phyloP scores from a whole-genome alignment of 192 early-diverging fungal species.

The Linnemannia elongata region DNA sequence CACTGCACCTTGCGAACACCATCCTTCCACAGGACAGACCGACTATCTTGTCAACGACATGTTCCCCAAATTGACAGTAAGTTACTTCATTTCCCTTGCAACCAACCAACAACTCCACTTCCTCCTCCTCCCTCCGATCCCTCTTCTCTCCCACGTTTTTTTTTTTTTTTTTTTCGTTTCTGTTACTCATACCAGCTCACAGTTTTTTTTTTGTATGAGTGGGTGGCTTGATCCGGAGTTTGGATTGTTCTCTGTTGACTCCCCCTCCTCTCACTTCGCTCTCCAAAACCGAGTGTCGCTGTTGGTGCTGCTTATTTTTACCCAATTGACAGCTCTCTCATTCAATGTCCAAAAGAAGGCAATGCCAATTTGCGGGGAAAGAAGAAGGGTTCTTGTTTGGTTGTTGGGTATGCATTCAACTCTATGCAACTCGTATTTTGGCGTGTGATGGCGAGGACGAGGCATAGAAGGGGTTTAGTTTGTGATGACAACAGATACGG shows the following conservation, averaged over 20 bases:
- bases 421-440: background rate
- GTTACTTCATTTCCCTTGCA: slow-evolving; percentile 9
- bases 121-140: background rate
- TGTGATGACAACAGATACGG: background rate
- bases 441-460: slow-evolving; percentile 27
- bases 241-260: background rate
- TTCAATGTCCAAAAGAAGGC: slow-evolving; percentile 8
- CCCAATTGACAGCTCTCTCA: background rate
- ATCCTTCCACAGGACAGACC: slow-evolving; percentile 47
- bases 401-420: background rate
- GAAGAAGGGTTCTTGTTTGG: background rate
- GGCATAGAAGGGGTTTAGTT: background rate
- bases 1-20: slow-evolving; percentile 54
- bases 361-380: slow-evolving; percentile 27
- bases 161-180: too few relatives aligned
- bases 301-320: slow-evolving; percentile 7
- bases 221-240: slow-evolving; percentile 2
- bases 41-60: slow-evolving; percentile 58
- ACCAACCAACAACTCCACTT: too few relatives aligned
- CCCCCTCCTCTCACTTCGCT: background rate
- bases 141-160: slow-evolving; percentile 5
- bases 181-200: slow-evolving; percentile 11
- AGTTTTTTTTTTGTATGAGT: background rate
- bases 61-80: slow-evolving; percentile 57
- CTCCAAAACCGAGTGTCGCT: background rate